A percentile compares a stretch with the other conserved stretches of the same genome.
phyloP scores from a whole-genome alignment of 768 basidiomycete genomes.

The Galerina marginata region DNA sequence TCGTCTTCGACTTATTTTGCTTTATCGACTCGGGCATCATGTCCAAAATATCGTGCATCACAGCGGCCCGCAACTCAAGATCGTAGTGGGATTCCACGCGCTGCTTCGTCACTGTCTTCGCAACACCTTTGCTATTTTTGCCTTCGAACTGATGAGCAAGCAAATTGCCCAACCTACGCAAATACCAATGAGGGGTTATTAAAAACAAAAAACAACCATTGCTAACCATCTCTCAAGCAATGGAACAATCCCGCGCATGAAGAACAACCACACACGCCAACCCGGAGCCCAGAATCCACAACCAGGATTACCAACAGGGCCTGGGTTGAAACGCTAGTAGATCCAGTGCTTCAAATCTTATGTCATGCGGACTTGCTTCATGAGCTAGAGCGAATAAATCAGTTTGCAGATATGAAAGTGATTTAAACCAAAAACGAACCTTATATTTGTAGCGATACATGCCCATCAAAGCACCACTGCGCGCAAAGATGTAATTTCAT shows the following conservation, averaged over 20 bases:
- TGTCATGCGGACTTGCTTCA: conserved; percentile 99
- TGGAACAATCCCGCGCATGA: conserved; percentile 98
- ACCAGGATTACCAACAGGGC: conserved; percentile 98
- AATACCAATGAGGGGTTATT: conserved; percentile 1
- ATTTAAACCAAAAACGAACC: conserved; percentile 44
- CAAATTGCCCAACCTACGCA: conserved; percentile 82
- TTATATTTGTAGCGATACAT: conserved; percentile 99
- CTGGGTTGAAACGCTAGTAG: conserved; percentile 99
- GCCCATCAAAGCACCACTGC: conserved; percentile 96
- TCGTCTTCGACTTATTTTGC: conserved; percentile 99
- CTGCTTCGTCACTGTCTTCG: conserved; percentile 99
- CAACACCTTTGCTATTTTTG: conserved; percentile 93
- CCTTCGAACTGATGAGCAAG: conserved; percentile 99
- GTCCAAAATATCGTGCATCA: conserved; percentile 99
- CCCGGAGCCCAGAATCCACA: conserved; percentile 99
- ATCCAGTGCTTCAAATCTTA: conserved; percentile 99
- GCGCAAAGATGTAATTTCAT: conserved; percentile 97
- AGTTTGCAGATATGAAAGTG: background rate
- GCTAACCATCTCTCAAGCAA: conserved; percentile 91
- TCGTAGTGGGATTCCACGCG: conserved; percentile 99
- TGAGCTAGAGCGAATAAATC: conserved; percentile 58
- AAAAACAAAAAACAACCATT: background rate
- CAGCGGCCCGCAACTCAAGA: conserved; percentile 94
- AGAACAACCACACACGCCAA: conserved; percentile 99
- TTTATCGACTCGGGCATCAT: conserved; percentile 99